Conservation (phyloP, 2,329 filamentous ascomycete species). For the Nemania abortiva region DNA sequence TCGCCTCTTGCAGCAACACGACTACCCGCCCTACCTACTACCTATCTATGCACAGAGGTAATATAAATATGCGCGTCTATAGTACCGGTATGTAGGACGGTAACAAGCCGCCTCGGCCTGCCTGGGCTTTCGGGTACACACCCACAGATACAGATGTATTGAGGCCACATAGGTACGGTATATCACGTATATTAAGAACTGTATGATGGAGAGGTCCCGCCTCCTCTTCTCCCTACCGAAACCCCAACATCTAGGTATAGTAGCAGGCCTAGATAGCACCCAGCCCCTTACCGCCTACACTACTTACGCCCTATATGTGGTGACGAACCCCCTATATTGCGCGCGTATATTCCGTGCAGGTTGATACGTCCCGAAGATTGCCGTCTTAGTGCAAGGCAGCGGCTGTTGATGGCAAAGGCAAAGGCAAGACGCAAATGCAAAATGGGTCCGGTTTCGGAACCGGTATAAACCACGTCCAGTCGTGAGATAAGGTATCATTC, state of each 20-base stretch:
- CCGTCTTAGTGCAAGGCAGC: conserved; percentile 9
- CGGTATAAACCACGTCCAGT: neutral
- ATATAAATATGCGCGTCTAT: conserved; percentile 30
- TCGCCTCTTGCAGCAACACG: neutral
- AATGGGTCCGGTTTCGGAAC: conserved; percentile 7
- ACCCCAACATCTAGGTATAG: conserved; percentile 13
- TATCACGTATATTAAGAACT: conserved; percentile 18
- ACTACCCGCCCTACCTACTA: conserved; percentile 4
- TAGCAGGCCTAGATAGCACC: conserved; percentile 4
- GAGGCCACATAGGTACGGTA: conserved; percentile 10
- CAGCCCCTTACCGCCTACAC: conserved; percentile 1
- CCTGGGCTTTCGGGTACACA: conserved; percentile 24
- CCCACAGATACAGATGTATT: conserved; percentile 4
- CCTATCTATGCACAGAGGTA: conserved; percentile 3
- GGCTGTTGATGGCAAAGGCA: conserved; percentile 2
- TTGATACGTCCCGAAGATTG: conserved; percentile 15
- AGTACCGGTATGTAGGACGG: conserved; percentile 31
- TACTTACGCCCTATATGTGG: neutral
- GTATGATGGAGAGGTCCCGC: conserved; percentile 7
- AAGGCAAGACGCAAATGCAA: conserved; percentile 7
- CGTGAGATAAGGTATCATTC: neutral
- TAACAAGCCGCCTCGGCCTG: conserved; percentile 25
- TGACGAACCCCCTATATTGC: conserved; percentile 16
- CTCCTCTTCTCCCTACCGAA: conserved; percentile 18
- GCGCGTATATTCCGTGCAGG: conserved; percentile 7